phyloP scores from a whole-genome alignment of 108 stramenopile species.

The Nannochloropsis salina region DNA sequence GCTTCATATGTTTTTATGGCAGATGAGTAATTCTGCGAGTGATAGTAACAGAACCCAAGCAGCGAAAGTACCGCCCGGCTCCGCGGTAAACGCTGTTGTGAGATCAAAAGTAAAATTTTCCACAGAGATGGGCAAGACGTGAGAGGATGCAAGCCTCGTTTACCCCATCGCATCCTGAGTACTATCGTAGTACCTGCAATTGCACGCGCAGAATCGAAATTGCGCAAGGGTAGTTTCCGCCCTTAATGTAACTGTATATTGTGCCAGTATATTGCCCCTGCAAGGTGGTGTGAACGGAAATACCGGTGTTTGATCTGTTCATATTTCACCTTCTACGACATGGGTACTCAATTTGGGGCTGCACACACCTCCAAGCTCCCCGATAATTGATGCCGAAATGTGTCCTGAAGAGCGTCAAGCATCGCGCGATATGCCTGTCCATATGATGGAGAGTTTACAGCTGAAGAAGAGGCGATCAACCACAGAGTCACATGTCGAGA shows the following conservation, averaged over 20 bases:
- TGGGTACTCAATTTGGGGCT: too few species aligned
- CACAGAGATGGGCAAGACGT: not conserved
- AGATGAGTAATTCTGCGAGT: slow-evolving; percentile 47
- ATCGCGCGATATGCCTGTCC: too few species aligned
- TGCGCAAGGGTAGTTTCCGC: slow-evolving; percentile 56
- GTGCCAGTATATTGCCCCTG: slow-evolving; percentile 54
- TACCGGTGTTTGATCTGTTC: too few species aligned
- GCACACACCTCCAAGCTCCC: too few species aligned
- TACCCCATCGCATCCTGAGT: slow-evolving; percentile 24
- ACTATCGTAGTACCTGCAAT: slow-evolving; percentile 26
- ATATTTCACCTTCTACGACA: too few species aligned
- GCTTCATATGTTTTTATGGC: slow-evolving; percentile 65
- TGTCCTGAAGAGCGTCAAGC: too few species aligned
- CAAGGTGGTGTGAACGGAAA: too few species aligned
- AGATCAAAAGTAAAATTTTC: slow-evolving; percentile 32
- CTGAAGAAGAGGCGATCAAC: too few species aligned
- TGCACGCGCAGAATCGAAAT: slow-evolving; percentile 50
- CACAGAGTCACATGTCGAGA: too few species aligned
- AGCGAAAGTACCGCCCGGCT: slow-evolving; percentile 67
- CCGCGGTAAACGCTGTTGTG: slow-evolving; percentile 62
- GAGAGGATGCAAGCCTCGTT: slow-evolving; percentile 24
- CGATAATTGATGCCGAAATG: too few species aligned
- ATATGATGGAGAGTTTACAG: too few species aligned
- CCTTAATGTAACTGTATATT: slow-evolving; percentile 59
- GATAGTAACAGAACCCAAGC: slow-evolving; percentile 75